These are phyloP conservation scores for Theileria annulata DNA, from an alignment of 169 alveolate genomes.

Conservation along the genomic window DNA sequence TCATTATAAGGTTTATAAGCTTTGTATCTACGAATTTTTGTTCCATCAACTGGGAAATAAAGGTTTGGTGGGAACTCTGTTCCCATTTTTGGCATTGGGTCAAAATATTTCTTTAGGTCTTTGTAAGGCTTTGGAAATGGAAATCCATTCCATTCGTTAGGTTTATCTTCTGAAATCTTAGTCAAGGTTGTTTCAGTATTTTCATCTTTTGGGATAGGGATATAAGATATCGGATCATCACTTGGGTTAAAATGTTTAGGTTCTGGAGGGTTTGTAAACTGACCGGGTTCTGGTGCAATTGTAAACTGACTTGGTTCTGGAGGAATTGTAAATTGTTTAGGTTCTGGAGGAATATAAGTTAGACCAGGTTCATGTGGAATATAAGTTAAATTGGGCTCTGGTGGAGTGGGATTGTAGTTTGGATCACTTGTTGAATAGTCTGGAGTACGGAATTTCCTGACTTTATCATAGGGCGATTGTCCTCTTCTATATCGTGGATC, in stretches of 20 bases:
- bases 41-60: slow-evolving; percentile 24
- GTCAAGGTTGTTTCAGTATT: not conserved
- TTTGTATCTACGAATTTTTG: slow-evolving; percentile 31
- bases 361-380: not conserved
- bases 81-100: not conserved
- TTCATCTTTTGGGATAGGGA: not conserved
- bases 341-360: not conserved
- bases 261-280: not conserved
- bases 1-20: slow-evolving; percentile 5
- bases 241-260: not conserved
- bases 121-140: slow-evolving; percentile 43
- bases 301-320: not conserved
- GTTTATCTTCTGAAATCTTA: not conserved
- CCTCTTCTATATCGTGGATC: not conserved
- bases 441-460: not conserved
- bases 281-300: not conserved
- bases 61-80: not conserved
- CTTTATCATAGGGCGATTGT: not conserved
- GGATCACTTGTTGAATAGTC: not conserved
- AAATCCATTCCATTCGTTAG: slow-evolving; percentile 44
- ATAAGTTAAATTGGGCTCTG: not conserved
- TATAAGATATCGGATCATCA: not conserved
- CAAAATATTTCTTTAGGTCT: slow-evolving; percentile 26
- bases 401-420: not conserved
- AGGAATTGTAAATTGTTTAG: not conserved